These are phyloP conservation scores for Fragilaria radians DNA, from an alignment of 108 stramenopile genomes.

Conservation along the genomic window DNA sequence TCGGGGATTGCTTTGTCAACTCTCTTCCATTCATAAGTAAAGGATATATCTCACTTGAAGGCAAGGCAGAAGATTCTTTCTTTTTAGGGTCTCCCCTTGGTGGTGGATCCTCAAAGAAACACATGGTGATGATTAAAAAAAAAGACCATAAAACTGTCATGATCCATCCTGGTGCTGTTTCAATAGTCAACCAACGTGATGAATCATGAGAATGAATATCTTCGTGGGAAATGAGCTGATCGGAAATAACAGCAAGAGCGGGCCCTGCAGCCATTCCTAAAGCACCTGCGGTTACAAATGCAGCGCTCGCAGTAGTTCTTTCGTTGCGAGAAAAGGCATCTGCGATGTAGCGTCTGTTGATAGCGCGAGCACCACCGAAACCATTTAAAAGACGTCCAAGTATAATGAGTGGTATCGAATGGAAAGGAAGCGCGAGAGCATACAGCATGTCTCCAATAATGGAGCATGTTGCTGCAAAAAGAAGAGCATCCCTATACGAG, in stretches of 20 bases:
- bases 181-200: constrained; percentile 35
- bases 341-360: constrained; percentile 92
- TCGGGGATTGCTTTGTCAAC: not conserved
- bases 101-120: constrained; percentile 75
- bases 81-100: too few species aligned
- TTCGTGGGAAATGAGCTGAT: constrained; percentile 12
- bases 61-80: too few species aligned
- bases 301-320: constrained; percentile 77
- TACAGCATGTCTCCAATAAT: constrained; percentile 83
- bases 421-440: constrained; percentile 65
- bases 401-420: constrained; percentile 73
- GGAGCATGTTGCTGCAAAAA: constrained; percentile 67
- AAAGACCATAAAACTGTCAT: constrained; percentile 70
- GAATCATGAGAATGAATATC: constrained; percentile 14
- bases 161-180: constrained; percentile 72
- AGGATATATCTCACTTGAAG: too few species aligned
- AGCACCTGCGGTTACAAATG: constrained; percentile 79
- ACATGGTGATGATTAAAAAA: constrained; percentile 34
- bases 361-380: constrained; percentile 78
- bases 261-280: constrained; percentile 89
- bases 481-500: constrained; percentile 74
- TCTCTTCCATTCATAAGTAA: too few species aligned
- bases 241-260: constrained; percentile 58
- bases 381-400: constrained; percentile 83
- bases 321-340: constrained; percentile 66